Conservation (phyloP, 2,329 filamentous ascomycete genomes). For the Daldinia eschscholtzii region DNA sequence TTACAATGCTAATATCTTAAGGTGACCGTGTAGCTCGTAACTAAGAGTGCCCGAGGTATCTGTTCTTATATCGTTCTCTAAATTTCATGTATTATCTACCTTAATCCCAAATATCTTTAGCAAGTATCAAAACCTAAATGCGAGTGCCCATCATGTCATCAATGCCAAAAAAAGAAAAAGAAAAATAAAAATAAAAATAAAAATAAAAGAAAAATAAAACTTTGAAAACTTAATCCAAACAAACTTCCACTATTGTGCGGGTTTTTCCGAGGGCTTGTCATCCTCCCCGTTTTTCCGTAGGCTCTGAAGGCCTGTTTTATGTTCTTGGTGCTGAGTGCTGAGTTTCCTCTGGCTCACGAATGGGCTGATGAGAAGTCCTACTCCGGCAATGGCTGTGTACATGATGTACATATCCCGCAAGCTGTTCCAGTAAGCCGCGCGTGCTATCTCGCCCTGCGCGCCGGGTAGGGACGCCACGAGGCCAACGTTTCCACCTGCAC, state of each 20-base stretch:
- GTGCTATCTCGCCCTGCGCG: slow-evolving; percentile 54
- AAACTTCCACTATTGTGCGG: slow-evolving; percentile 14
- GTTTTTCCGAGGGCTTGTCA: slow-evolving; percentile 24
- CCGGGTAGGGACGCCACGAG: slow-evolving; percentile 61
- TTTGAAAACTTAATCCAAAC: background rate
- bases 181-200: too few relatives aligned
- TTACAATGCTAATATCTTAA: background rate
- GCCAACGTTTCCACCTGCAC: slow-evolving; percentile 64
- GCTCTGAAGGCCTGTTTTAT: slow-evolving; percentile 68
- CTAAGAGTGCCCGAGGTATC: background rate
- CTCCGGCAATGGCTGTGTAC: slow-evolving; percentile 63
- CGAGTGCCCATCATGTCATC: background rate
- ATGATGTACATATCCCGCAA: slow-evolving; percentile 70
- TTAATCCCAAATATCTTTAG: background rate
- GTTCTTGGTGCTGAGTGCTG: slow-evolving; percentile 68
- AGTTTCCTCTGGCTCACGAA: slow-evolving; percentile 64
- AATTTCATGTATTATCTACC: slow-evolving; percentile 2
- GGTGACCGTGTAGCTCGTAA: background rate
- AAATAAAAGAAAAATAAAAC: too few relatives aligned
- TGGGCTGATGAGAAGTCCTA: slow-evolving; percentile 62
- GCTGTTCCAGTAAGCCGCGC: slow-evolving; percentile 62
- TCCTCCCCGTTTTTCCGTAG: slow-evolving; percentile 47
- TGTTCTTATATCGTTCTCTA: background rate
- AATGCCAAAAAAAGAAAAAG: background rate
- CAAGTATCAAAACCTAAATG: background rate